phyloP scores from a whole-genome alignment of 768 basidiomycete species.

The Rhodotorula diobovata region DNA sequence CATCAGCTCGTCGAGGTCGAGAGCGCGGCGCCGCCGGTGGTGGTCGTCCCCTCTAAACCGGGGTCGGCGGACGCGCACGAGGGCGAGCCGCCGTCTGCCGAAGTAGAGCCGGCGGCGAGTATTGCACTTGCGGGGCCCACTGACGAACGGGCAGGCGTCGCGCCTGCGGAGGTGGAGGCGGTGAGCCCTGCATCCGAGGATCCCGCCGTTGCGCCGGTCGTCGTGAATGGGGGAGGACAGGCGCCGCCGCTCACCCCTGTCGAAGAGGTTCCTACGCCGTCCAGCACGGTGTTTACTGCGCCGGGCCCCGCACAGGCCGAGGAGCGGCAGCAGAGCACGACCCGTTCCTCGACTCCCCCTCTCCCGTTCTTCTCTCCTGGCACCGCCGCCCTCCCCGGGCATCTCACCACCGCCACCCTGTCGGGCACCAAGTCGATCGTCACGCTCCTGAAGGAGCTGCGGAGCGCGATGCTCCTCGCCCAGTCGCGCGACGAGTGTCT shows the following conservation, averaged over 20 bases:
- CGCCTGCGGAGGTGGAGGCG: not conserved
- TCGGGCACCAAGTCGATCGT: not conserved
- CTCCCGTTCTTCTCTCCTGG: not conserved
- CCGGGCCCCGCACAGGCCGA: not conserved
- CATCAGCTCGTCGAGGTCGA: not conserved
- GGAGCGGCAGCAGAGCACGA: not conserved
- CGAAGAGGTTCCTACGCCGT: not conserved
- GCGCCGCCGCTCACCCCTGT: not conserved
- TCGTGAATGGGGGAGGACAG: not conserved
- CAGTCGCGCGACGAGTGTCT: not conserved
- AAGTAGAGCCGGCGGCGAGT: too few relatives aligned
- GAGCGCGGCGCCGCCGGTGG: not conserved
- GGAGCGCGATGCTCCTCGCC: not conserved
- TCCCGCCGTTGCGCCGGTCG: not conserved
- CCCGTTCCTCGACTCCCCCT: not conserved
- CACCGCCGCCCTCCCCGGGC: not conserved
- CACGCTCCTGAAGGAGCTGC: not conserved
- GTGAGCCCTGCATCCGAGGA: too few relatives aligned
- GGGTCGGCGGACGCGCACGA: not conserved
- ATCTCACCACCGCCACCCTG: not conserved
- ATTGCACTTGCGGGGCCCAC: not conserved
- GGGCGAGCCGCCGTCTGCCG: too few relatives aligned
- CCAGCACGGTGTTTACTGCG: not conserved
- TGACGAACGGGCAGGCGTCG: too few relatives aligned
- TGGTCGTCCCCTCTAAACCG: conserved; percentile 44